phyloP scores from a whole-genome alignment of 192 early-diverging fungal genomes.

The Backusella tarrabulga region DNA sequence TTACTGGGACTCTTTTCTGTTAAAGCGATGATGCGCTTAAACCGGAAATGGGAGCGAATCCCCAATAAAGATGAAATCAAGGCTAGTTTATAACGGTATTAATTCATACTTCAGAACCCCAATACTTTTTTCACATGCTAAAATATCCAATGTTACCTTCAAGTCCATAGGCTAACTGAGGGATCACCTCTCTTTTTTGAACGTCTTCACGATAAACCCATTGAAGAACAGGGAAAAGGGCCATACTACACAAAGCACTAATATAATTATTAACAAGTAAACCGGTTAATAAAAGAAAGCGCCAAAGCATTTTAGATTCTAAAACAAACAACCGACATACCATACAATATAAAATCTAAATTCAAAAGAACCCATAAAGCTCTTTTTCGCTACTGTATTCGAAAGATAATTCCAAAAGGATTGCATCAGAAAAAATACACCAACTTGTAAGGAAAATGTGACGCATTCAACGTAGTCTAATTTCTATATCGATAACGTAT shows the following conservation, averaged over 20 bases:
- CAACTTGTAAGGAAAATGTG: conserved; percentile 22
- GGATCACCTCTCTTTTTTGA: conserved; percentile 19
- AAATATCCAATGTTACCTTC: conserved; percentile 23
- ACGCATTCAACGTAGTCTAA: conserved; percentile 29
- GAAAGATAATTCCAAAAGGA: conserved; percentile 40
- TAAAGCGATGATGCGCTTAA: conserved; percentile 22
- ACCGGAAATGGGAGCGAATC: conserved; percentile 28
- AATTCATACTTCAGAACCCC: not conserved
- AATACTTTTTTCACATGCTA: not conserved
- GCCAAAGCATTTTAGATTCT: no score
- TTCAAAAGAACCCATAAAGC: conserved; percentile 36
- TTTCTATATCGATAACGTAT: not conserved
- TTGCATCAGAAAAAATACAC: conserved; percentile 34
- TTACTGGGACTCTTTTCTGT: conserved; percentile 6
- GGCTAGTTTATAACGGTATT: not conserved
- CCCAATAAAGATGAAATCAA: conserved; percentile 17
- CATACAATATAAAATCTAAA: conserved; percentile 31
- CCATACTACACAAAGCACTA: conserved; percentile 21
- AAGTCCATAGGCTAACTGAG: conserved; percentile 26
- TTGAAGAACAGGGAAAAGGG: conserved; percentile 28
- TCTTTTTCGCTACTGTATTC: conserved; percentile 24
- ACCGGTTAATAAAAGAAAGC: no score
- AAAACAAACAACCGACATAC: not conserved
- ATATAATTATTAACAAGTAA: not conserved
- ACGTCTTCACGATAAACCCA: conserved; percentile 14